Conservation (phyloP, 1,139 yeast genomes). For the Kodamaea alishanica region DNA sequence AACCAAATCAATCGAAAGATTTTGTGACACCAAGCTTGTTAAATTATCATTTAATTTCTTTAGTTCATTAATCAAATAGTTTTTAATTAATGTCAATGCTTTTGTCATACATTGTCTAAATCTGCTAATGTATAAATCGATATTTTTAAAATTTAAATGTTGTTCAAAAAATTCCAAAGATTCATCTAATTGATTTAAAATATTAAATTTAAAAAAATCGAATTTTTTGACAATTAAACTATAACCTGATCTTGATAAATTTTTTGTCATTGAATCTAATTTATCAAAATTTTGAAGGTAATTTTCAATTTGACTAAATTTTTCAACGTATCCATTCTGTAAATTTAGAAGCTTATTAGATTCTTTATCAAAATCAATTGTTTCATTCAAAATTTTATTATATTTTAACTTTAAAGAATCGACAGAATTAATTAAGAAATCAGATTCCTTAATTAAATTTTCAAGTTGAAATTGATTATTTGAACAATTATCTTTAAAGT, state of each 20-base stretch:
- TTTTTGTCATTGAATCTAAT: conserved; percentile 65
- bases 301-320: conserved; percentile 47
- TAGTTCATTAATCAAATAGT: conserved; percentile 56
- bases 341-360: conserved; percentile 53
- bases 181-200: conserved; percentile 58
- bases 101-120: conserved; percentile 85
- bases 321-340: conserved; percentile 42
- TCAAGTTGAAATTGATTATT: conserved; percentile 32
- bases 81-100: conserved; percentile 70
- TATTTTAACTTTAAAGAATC: conserved; percentile 47
- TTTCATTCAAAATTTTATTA: conserved; percentile 54
- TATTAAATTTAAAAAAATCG: conserved; percentile 20
- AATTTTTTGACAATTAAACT: conserved; percentile 54
- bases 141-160: conserved; percentile 58
- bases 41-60: conserved; percentile 47
- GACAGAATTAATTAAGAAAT: conserved; percentile 38
- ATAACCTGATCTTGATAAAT: conserved; percentile 61
- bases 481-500: conserved; percentile 41
- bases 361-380: conserved; percentile 59
- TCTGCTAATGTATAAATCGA: conserved; percentile 65
- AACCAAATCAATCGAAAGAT: conserved; percentile 25
- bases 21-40: conserved; percentile 15
- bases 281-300: conserved; percentile 63
- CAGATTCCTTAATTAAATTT: conserved; percentile 39
- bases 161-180: conserved; percentile 36